Evolutionary conservation across 148 eudicot genomes (phyloP), one percentile per base, ranked within the genome.

Genomic region (Agrostemma githago): DNA sequence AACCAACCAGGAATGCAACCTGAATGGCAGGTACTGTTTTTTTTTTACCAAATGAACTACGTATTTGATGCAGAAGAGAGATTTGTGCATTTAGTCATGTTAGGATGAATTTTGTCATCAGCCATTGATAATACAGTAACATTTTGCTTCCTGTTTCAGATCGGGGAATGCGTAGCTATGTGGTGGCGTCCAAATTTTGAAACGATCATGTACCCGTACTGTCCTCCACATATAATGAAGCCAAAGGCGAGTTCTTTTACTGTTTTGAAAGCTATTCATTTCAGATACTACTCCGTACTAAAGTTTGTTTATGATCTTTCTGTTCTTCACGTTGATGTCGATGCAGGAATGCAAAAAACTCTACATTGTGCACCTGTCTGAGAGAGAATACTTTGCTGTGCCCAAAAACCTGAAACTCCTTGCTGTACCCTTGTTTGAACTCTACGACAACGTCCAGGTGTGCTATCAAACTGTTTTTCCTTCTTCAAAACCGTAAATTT

Each of bases 171-270:
- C 76, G 97, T 90, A 61, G 96, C 87, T 61, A 81, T 69, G 40
- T 92, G 97, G 97, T 92, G 96, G 95, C 87, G 96, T 73, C 95
- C 97, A 58, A 88, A 92, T 77, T 92, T 92, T 66, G 96, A 90
- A 77, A 86, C 89, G 40, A 77, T 82, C 16, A 87, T 90, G 91
- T 92, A 92, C 69, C 97, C 97, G 44, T 90, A 90, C 78, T 87
- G 92, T 76, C 97, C 96, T 68, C 96, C 96, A 1, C 91, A 90
- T 71, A 92, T 92, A 54, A 82, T 92, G 60, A 90, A 92, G 78
- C 97, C 97, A 19, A 88, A 92, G 91, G 97, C 87, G 68, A 66
- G 43, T 34, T 44, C 48, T 48, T 65, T 66, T 10, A 15, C 57
- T 3, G 17, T 38, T 8, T 42, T 4, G 21, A 39, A 39, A 39